Base-by-base conservation (phyloP, 1,139 yeast species). In the Saccharomyces uvarum region DNA sequence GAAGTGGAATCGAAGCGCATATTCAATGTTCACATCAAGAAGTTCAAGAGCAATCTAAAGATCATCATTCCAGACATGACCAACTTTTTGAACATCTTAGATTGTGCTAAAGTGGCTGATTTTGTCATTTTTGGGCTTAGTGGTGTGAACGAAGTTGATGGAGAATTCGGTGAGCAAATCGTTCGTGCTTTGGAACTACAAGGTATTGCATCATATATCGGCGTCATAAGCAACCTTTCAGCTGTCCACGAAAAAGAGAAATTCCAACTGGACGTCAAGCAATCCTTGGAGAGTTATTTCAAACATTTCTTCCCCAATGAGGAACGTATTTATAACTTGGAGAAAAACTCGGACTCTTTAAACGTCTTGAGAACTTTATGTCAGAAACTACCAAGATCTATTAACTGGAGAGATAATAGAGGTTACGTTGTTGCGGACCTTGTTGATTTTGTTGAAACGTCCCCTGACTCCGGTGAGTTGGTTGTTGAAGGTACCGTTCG, bases 351-450 rank as follows among this genome's bases (percentile, higher is more conserved):
- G 2, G 99, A 93, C 61, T 78, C 87, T 24, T 61, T 79, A 32
- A 88, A 86, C 64, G 83, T 90, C 53, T 75, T 87, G 44, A 80
- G 99, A 67, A 75, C 78, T 2, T 65, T 95, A 44, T 87, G 96
- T 66, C 98, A 93, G 66, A 88, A 84, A 70, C 81, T 84, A 65
- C 99, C 99, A 29, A 85, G 84, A 67, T 83, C 89, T 2, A 77
- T 95, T 47, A 79, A 80, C 42, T 95, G 99, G 99, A 83, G 99
- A 73, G 98, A 93, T 63, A 75, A 84, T 27, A 78, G 99, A 68
- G 95, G 96, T 7, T 95, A 91, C 73, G 55, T 93, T 59, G 78
- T 93, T 19, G 95, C 96, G 1, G 96, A 89, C 61, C 65, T 71
- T 2, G 76, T 83, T 0, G 70, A 72, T 41, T 84, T 81, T 77